Evolutionary conservation across 306 rosid genomes (phyloP).

Genomic region (Begonia loranthoides): DNA sequence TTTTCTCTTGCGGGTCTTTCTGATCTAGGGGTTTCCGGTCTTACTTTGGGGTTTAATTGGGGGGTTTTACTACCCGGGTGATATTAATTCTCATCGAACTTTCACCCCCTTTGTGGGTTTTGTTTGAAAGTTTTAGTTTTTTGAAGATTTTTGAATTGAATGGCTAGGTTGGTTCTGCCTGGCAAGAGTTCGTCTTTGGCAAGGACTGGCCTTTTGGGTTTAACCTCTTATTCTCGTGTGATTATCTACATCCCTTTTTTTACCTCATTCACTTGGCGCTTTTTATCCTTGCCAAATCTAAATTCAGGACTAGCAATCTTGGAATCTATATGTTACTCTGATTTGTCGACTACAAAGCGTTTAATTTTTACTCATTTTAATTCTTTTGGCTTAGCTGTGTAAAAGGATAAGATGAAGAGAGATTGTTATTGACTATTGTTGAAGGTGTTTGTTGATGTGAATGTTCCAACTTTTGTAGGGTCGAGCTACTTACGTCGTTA

Average conservation of each 20-base stretch:
- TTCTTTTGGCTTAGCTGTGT: background rate
- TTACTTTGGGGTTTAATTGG: slow-evolving; percentile 7
- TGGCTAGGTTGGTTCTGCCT: slow-evolving; percentile 50
- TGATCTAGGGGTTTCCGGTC: slow-evolving; percentile 29
- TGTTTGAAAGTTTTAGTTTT: slow-evolving; percentile 9
- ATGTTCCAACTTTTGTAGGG: slow-evolving; percentile 25
- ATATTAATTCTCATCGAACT: slow-evolving; percentile 4
- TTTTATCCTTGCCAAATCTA: background rate
- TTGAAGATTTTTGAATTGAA: slow-evolving; percentile 18
- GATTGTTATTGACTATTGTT: background rate
- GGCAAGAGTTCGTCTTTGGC: slow-evolving; percentile 26
- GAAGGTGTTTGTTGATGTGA: background rate
- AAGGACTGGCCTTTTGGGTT: slow-evolving; percentile 38
- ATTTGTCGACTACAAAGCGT: background rate
- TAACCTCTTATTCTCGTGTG: slow-evolving; percentile 43
- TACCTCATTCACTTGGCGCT: slow-evolving; percentile 1
- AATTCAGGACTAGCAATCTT: background rate
- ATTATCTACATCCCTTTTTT: slow-evolving; percentile 17
- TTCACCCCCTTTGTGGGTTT: background rate
- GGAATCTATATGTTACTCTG: background rate
- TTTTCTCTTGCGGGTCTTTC: slow-evolving; percentile 10
- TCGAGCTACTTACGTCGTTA: slow-evolving; percentile 27
- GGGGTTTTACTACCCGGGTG: slow-evolving; percentile 22
- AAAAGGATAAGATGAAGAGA: background rate
- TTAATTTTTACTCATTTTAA: background rate